These are phyloP conservation scores for Didymella glomerata DNA, from an alignment of 2,329 filamentous ascomycete genomes.

Conservation along the genomic window DNA sequence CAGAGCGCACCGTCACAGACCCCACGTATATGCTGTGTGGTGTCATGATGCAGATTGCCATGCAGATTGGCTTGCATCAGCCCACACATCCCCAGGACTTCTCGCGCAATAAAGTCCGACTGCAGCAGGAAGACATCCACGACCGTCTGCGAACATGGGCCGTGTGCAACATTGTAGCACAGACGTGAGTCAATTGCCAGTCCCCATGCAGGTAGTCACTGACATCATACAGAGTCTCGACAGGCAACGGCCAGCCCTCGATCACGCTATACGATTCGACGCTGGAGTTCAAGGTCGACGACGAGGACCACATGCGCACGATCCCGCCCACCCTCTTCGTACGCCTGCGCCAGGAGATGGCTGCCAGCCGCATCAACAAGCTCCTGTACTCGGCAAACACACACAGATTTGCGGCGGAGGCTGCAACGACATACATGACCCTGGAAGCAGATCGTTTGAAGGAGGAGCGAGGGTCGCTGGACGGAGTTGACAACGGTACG, in stretches of 20 bases:
- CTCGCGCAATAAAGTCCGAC: conserved; percentile 75
- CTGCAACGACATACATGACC: conserved; percentile 46
- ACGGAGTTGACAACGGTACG: conserved; percentile 48
- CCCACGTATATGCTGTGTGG: conserved; percentile 83
- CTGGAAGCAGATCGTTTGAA: conserved; percentile 49
- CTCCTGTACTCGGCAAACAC: conserved; percentile 48
- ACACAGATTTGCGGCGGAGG: conserved; percentile 42
- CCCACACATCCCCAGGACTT: conserved; percentile 86
- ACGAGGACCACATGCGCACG: conserved; percentile 50
- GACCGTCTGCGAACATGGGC: conserved; percentile 85
- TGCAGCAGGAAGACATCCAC: conserved; percentile 80
- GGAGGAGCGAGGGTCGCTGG: conserved; percentile 45
- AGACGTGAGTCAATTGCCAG: conserved; percentile 60
- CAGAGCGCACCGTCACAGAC: conserved; percentile 80
- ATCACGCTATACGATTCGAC: conserved; percentile 81
- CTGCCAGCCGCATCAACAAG: conserved; percentile 50
- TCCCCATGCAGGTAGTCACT: conserved; percentile 15
- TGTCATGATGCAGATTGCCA: conserved; percentile 87
- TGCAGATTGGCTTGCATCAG: conserved; percentile 81
- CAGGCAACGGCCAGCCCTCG: conserved; percentile 82
- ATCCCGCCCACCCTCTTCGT: conserved; percentile 49
- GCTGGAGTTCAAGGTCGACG: conserved; percentile 55
- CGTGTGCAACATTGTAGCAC: conserved; percentile 83
- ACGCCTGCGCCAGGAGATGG: conserved; percentile 51
- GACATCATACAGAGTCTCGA: conserved; percentile 68